These are phyloP conservation scores for Fusarium circinatum DNA, from an alignment of 2,329 filamentous ascomycete genomes.

Conservation along the genomic window DNA sequence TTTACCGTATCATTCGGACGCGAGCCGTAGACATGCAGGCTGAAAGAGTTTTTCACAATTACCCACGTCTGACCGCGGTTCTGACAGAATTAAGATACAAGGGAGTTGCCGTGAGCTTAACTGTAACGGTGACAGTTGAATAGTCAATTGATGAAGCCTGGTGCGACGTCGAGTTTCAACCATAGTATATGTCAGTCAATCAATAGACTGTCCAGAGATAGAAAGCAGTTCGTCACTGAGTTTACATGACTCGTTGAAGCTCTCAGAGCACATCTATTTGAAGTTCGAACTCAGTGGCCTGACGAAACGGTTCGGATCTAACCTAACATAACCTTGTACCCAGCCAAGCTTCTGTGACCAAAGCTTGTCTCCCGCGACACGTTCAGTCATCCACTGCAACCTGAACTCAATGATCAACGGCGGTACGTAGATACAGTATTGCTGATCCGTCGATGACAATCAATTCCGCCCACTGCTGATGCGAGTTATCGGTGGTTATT, in stretches of 20 bases:
- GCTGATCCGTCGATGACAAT: slow-evolving; percentile 19
- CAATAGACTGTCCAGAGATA: background rate
- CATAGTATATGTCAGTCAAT: background rate
- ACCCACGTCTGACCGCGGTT: background rate
- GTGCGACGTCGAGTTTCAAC: background rate
- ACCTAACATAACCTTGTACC: background rate
- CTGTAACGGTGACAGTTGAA: background rate
- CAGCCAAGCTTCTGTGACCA: slow-evolving; percentile 17
- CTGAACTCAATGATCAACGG: slow-evolving; percentile 10
- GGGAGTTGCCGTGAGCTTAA: background rate
- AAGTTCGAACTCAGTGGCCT: background rate
- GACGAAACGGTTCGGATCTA: slow-evolving; percentile 11
- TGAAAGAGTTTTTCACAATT: slow-evolving; percentile 2
- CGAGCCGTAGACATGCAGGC: background rate
- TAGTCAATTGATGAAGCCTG: background rate
- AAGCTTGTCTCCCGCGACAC: slow-evolving; percentile 18
- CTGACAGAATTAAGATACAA: background rate
- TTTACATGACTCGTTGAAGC: background rate
- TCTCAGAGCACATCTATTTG: background rate
- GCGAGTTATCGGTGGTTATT: background rate
- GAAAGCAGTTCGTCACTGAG: background rate
- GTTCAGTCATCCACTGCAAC: slow-evolving; percentile 3
- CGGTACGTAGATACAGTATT: background rate
- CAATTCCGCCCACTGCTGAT: background rate
- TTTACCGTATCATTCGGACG: background rate